Evolutionary conservation across 257 asterid species (phyloP).

Genomic region (Sherardia arvensis): DNA sequence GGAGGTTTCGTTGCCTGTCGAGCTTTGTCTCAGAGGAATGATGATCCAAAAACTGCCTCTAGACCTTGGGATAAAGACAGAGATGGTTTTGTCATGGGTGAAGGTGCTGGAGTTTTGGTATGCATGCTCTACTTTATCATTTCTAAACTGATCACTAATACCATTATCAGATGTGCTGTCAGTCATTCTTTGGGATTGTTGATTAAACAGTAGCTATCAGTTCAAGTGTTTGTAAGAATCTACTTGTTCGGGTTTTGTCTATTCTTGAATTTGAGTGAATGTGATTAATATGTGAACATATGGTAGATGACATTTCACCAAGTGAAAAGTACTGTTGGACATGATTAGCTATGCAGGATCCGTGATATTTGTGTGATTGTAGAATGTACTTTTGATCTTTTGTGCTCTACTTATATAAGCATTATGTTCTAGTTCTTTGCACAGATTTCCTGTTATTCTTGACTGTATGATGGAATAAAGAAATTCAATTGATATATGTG

Average conservation of each 20-base stretch:
- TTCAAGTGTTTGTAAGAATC: neutral
- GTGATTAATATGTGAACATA: neutral
- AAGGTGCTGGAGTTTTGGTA: constrained; percentile 91
- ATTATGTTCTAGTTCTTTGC: neutral
- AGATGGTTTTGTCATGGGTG: constrained; percentile 94
- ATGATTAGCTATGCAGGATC: neutral
- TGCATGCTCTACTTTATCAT: constrained; percentile 1
- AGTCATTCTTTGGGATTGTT: neutral
- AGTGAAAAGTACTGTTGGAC: neutral
- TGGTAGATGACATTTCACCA: neutral
- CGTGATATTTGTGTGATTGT: neutral
- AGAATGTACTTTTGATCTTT: neutral
- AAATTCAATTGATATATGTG: neutral
- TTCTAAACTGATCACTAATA: neutral
- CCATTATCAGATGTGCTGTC: neutral
- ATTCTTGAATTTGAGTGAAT: neutral
- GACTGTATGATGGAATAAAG: neutral
- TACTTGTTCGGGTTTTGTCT: neutral
- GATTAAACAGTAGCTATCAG: neutral
- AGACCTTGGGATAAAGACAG: constrained; percentile 88
- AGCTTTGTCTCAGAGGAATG: constrained; percentile 93
- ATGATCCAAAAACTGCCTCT: constrained; percentile 80
- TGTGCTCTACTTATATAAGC: neutral
- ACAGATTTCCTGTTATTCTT: neutral
- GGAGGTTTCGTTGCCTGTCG: constrained; percentile 97